Evolutionary conservation across 129 eudicot genomes (phyloP).

Genomic region (Deinandra increscens): DNA sequence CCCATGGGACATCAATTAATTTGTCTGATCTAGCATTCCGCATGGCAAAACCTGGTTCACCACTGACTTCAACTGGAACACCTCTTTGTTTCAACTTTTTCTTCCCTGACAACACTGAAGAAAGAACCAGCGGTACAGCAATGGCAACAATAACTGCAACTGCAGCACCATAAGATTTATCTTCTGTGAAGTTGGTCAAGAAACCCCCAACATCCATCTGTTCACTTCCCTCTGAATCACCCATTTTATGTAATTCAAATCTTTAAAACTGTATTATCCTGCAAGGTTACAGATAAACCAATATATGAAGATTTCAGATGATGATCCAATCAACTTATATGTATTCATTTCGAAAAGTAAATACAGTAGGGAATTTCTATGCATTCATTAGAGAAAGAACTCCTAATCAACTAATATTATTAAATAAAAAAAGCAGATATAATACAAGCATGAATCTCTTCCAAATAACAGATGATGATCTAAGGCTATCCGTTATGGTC

Average conservation of each 20-base stretch:
- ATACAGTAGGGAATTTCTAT: too few relatives aligned
- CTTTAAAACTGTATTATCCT: slow-evolving; percentile 5
- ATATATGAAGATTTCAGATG: not conserved
- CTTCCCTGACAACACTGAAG: slow-evolving; percentile 48
- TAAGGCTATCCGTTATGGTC: not conserved
- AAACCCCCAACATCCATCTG: slow-evolving; percentile 30
- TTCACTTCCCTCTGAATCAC: slow-evolving; percentile 46
- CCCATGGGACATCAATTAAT: slow-evolving; percentile 91
- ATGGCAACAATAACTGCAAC: slow-evolving; percentile 58
- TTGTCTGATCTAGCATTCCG: slow-evolving; percentile 52
- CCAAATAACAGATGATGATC: not conserved
- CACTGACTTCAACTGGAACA: slow-evolving; percentile 70
- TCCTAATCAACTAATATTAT: not conserved
- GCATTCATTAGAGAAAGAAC: not conserved
- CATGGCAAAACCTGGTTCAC: slow-evolving; percentile 77
- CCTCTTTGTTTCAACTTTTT: slow-evolving; percentile 78
- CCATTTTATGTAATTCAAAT: slow-evolving; percentile 35
- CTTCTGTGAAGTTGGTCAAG: slow-evolving; percentile 34
- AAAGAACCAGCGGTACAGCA: slow-evolving; percentile 57
- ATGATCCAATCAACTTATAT: slow-evolving; percentile 13
- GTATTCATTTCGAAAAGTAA: too few relatives aligned
- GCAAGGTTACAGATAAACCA: slow-evolving; percentile 10
- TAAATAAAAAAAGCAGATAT: not conserved
- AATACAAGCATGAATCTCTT: not conserved
- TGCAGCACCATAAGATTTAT: slow-evolving; percentile 49